A percentile compares a stretch with the other conserved stretches of the same genome.
Evolutionary conservation across 2,329 filamentous ascomycete species (phyloP).

Genomic region (Cryphonectria nitschkei): DNA sequence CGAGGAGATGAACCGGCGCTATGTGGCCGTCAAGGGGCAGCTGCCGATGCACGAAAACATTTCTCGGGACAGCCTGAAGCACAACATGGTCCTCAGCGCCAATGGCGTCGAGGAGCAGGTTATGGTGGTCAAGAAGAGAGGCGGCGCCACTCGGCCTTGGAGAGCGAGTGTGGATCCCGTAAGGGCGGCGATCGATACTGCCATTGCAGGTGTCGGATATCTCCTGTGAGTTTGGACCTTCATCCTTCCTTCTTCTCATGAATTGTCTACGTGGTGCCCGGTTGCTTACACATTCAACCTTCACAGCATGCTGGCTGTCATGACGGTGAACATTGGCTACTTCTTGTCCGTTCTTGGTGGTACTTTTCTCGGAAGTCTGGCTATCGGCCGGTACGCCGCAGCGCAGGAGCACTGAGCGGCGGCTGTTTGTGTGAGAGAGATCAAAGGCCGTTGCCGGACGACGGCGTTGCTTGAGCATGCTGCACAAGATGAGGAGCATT

Average conservation of each 20-base stretch:
- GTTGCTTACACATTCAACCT: conserved; percentile 1
- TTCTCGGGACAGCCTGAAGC: conserved; percentile 62
- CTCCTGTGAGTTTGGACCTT: conserved; percentile 72
- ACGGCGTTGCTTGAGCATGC: not conserved
- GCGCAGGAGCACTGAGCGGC: conserved; percentile 51
- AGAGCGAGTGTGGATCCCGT: conserved; percentile 79
- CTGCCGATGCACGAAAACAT: conserved; percentile 61
- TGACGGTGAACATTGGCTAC: conserved; percentile 82
- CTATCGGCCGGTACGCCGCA: conserved; percentile 70
- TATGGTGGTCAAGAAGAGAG: conserved; percentile 67
- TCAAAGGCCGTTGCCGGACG: conserved; percentile 12
- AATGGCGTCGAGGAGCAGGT: conserved; percentile 84
- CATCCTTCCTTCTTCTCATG: not conserved
- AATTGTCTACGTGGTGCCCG: not conserved
- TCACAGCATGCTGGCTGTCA: conserved; percentile 84
- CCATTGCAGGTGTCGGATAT: conserved; percentile 79
- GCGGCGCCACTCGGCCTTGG: conserved; percentile 67
- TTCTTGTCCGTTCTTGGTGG: conserved; percentile 75
- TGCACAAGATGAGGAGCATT: not conserved
- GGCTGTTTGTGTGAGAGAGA: not conserved
- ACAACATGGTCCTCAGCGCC: conserved; percentile 68
- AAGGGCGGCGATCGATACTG: conserved; percentile 70
- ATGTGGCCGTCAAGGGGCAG: conserved; percentile 73
- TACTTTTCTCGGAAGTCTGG: conserved; percentile 84
- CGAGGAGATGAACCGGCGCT: conserved; percentile 73